Evolutionary conservation across 306 rosid genomes (phyloP), one percentile per base, ranked within the genome.

Genomic region (Trichosanthes truncata): DNA sequence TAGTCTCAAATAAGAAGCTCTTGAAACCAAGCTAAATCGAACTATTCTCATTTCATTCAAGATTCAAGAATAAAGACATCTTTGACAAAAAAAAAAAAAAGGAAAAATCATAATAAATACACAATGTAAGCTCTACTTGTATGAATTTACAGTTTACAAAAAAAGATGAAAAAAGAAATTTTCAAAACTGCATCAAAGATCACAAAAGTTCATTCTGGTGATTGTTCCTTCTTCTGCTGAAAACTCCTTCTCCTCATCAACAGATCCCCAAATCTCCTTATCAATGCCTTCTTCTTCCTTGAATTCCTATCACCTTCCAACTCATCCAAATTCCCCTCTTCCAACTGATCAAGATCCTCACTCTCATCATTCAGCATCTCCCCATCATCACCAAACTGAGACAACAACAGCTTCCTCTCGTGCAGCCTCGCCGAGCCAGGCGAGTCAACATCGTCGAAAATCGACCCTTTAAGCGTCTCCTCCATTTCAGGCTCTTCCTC

Each of bases 181-280:
- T 36, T 20, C 17, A 69, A 69, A 69, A 21, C 18, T 40, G 35
- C 20, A 41, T 13, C 1, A 69, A 33, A 69, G 9, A 29, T 68
- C 10, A 41, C 17, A 69, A 40, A 43, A 43, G 74, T 79, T 82
- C 80, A 83, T 13, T 86, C 93, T 20, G 17, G 80, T 31, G 84
- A 79, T 38, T 81, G 23, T 77, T 88, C 91, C 83, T 85, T 84
- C 71, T 74, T 57, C 20, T 25, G 86, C 26, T 21, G 87, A 29
- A 35, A 25, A 69, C 85, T 66, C 55, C 79, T 91, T 83, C 93
- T 94, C 46, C 88, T 84, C 75, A 92, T 20, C 23, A 79, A 81
- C 67, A 94, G 94, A 83, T 91, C 97, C 5, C 97, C 97, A 82
- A 94, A 92, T 83, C 97, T 91, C 62, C 91, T 81, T 0, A 92